A percentile compares a stretch with the other conserved stretches of the same genome.
Conservation (phyloP, 768 basidiomycete species). For the Phaeotremella skinneri region DNA sequence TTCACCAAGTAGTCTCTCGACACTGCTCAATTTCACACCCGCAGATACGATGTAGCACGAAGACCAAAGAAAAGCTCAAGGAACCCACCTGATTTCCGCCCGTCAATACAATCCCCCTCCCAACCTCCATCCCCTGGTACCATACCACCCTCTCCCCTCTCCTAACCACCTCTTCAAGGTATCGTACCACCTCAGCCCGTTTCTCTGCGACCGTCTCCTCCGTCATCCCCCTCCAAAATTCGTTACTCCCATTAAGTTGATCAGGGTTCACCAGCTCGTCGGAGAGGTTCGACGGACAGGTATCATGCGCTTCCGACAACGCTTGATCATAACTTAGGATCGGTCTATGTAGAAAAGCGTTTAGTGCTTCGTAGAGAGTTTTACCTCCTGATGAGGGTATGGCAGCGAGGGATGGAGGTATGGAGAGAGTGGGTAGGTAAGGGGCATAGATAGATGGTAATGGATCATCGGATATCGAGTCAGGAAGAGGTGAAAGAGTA, state of each 20-base stretch:
- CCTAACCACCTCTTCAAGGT: conserved; percentile 36
- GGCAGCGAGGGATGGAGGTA: no score
- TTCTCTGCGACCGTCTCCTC: conserved; percentile 36
- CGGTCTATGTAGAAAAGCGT: conserved; percentile 45
- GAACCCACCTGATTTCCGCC: conserved; percentile 52
- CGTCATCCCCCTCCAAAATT: conserved; percentile 47
- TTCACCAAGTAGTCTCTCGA: no score
- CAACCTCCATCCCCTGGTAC: conserved; percentile 23
- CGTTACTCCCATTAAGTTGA: conserved; percentile 48
- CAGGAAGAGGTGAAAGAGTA: no score
- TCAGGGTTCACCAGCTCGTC: conserved; percentile 52
- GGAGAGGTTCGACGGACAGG: conserved; percentile 46
- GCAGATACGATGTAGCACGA: no score
- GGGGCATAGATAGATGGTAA: no score
- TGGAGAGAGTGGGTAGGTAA: no score
- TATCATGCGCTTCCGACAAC: conserved; percentile 23
- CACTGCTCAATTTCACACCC: no score
- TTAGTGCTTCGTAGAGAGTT: conserved; percentile 23
- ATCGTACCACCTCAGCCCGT: conserved; percentile 43
- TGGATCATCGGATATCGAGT: no score
- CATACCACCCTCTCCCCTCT: conserved; percentile 37
- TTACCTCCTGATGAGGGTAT: no score
- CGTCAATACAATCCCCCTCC: conserved; percentile 52
- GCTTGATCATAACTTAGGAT: conserved; percentile 35
- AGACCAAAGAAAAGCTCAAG: no score